A percentile compares a stretch with the other conserved stretches of the same genome.
Conservation (phyloP, 2,329 filamentous ascomycete species). For the Clonostachys chloroleuca region DNA sequence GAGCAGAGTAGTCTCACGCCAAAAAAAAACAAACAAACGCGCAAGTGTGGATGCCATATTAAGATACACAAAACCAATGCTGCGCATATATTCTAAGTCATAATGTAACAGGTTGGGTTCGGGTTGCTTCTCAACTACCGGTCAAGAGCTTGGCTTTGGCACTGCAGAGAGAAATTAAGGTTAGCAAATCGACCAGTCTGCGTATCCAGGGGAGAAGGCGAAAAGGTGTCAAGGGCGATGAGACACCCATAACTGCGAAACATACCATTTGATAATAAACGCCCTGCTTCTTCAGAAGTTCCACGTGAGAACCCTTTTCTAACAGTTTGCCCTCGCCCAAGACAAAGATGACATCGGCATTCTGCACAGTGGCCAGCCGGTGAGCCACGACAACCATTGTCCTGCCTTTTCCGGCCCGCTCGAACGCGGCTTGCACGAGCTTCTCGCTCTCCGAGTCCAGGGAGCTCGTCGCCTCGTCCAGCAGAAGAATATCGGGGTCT, state of each 20-base stretch:
- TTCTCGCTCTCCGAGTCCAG: conserved; percentile 61
- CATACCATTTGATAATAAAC: conserved; percentile 56
- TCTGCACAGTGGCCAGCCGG: conserved; percentile 70
- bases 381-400: conserved; percentile 77
- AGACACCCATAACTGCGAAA: conserved; percentile 3
- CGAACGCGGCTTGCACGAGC: conserved; percentile 63
- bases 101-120: not conserved
- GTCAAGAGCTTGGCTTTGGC: conserved; percentile 55
- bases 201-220: not conserved
- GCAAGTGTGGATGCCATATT: no score
- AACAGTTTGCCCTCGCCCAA: conserved; percentile 56
- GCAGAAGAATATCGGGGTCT: conserved; percentile 59
- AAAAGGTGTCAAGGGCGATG: not conserved
- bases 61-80: no score
- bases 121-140: conserved; percentile 20
- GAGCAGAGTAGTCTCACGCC: no score
- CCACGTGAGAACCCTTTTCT: conserved; percentile 47
- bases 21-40: no score
- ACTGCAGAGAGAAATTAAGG: conserved; percentile 24
- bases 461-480: conserved; percentile 71
- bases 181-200: not conserved
- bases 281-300: conserved; percentile 45
- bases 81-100: no score
- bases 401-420: conserved; percentile 52
- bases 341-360: conserved; percentile 77